A percentile compares a stretch with the other conserved stretches of the same genome.
These are phyloP conservation scores for Allium fistulosum DNA, from an alignment of 106 monocot genomes.

Conservation along the genomic window DNA sequence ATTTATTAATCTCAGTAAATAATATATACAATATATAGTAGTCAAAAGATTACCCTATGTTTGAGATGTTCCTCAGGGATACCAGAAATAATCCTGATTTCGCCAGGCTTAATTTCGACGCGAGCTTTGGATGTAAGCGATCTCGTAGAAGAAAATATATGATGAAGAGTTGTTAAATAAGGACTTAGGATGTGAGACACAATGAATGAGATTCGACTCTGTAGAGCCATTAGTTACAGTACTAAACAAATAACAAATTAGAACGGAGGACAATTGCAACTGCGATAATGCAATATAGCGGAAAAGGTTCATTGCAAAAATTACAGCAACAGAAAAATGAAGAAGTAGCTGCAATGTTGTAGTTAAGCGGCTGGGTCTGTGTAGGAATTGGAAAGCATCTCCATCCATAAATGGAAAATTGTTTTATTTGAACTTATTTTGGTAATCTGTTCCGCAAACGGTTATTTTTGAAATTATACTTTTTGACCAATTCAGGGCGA, in stretches of 20 bases:
- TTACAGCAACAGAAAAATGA: neutral
- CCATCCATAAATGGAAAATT: too few relatives aligned
- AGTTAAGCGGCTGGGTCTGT: too few relatives aligned
- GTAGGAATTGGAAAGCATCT: too few relatives aligned
- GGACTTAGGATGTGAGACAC: conserved; percentile 7
- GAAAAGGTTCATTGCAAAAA: neutral
- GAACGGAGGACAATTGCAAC: too few relatives aligned
- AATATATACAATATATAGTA: neutral
- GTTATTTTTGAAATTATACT: too few relatives aligned
- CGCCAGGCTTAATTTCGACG: conserved; percentile 74
- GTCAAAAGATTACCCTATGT: conserved; percentile 34
- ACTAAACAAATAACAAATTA: too few relatives aligned
- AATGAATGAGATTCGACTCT: conserved; percentile 17
- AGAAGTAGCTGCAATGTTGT: neutral
- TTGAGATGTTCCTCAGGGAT: conserved; percentile 74
- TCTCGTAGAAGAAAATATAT: conserved; percentile 15
- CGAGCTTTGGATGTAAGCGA: conserved; percentile 58
- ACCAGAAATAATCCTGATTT: conserved; percentile 84
- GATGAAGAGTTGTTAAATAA: conserved; percentile 2
- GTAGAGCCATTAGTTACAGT: conserved; percentile 20
- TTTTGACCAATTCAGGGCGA: too few relatives aligned
- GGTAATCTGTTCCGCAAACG: too few relatives aligned
- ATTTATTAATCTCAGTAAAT: too few relatives aligned
- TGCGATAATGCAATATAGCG: neutral
- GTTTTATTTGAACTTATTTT: too few relatives aligned